Percentiles rank a stretch among this genome's conserved stretches.
Conservation (phyloP, 202 grass and related monocot species). For the Musa balbisiana region DNA sequence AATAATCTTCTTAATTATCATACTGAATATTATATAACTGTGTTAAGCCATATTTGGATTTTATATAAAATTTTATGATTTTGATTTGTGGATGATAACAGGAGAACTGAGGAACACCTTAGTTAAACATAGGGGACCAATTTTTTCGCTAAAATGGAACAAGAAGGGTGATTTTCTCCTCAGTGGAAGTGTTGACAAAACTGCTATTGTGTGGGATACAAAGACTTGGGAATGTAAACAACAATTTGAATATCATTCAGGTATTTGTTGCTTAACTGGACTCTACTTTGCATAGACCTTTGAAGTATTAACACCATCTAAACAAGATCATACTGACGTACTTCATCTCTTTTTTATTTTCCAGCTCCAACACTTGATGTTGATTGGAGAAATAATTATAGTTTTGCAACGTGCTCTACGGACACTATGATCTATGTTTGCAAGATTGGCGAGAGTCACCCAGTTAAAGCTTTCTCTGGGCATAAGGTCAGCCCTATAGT, state of each 20-base stretch:
- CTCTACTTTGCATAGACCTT: background rate
- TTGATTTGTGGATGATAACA: conserved; percentile 20
- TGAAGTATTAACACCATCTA: background rate
- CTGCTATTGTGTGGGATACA: conserved; percentile 99
- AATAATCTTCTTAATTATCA: background rate
- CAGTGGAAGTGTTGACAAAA: conserved; percentile 97
- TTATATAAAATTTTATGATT: background rate
- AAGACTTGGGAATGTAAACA: conserved; percentile 97
- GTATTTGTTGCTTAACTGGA: conserved; percentile 24
- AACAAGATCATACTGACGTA: conserved; percentile 9
- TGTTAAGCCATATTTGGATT: too few relatives aligned
- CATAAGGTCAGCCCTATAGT: conserved; percentile 52
- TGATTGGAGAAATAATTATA: conserved; percentile 97
- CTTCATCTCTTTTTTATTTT: conserved; percentile 9
- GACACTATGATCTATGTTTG: conserved; percentile 98
- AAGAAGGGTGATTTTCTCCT: conserved; percentile 94
- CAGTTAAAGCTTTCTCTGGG: conserved; percentile 74
- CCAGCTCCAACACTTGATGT: conserved; percentile 94
- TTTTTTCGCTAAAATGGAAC: conserved; percentile 99
- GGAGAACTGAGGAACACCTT: conserved; percentile 88
- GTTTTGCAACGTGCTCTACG: conserved; percentile 95
- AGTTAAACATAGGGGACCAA: conserved; percentile 92
- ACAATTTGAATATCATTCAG: conserved; percentile 97
- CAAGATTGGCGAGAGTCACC: conserved; percentile 73
- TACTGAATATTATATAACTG: background rate